A percentile compares a stretch with the other conserved stretches of the same genome.
phyloP scores from a whole-genome alignment of 2,329 filamentous ascomycete species.

The Dendryphion nanum region DNA sequence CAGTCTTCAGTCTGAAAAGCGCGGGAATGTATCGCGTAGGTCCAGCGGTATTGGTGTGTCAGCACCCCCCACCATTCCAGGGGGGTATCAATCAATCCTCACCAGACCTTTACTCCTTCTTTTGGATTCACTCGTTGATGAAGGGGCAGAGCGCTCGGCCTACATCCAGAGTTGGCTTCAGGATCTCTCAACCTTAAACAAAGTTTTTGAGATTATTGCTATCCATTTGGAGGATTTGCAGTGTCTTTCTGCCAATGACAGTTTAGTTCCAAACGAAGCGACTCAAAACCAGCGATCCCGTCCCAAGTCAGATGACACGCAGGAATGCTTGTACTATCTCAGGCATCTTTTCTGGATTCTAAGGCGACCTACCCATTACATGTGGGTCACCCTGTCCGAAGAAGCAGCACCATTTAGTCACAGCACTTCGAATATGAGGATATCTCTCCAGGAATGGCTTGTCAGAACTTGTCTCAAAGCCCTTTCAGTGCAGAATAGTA shows the following conservation, averaged over 20 bases:
- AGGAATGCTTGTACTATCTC: slow-evolving; percentile 76
- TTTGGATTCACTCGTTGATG: slow-evolving; percentile 73
- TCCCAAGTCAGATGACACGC: slow-evolving; percentile 60
- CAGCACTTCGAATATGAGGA: slow-evolving; percentile 46
- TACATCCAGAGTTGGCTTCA: slow-evolving; percentile 80
- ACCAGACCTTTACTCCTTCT: slow-evolving; percentile 78
- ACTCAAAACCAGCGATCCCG: slow-evolving; percentile 1
- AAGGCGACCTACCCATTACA: slow-evolving; percentile 63
- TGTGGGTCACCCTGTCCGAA: slow-evolving; percentile 69
- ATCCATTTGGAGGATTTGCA: slow-evolving; percentile 30
- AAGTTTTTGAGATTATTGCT: slow-evolving; percentile 41
- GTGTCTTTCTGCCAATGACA: slow-evolving; percentile 21
- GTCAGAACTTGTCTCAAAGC: slow-evolving; percentile 65
- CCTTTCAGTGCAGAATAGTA: slow-evolving; percentile 47
- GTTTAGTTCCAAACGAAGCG: slow-evolving; percentile 11
- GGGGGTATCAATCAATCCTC: slow-evolving; percentile 71
- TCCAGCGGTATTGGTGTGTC: slow-evolving; percentile 27
- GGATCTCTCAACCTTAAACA: slow-evolving; percentile 53
- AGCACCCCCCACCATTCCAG: slow-evolving; percentile 32
- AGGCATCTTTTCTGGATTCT: slow-evolving; percentile 72
- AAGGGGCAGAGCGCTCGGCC: slow-evolving; percentile 71
- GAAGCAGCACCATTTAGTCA: slow-evolving; percentile 54
- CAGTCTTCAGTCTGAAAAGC: slow-evolving; percentile 35
- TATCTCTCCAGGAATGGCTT: slow-evolving; percentile 64
- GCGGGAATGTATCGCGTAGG: slow-evolving; percentile 25